phyloP scores from a whole-genome alignment of 1,284 basidiomycete species.

The Moesziomyces antarcticus region DNA sequence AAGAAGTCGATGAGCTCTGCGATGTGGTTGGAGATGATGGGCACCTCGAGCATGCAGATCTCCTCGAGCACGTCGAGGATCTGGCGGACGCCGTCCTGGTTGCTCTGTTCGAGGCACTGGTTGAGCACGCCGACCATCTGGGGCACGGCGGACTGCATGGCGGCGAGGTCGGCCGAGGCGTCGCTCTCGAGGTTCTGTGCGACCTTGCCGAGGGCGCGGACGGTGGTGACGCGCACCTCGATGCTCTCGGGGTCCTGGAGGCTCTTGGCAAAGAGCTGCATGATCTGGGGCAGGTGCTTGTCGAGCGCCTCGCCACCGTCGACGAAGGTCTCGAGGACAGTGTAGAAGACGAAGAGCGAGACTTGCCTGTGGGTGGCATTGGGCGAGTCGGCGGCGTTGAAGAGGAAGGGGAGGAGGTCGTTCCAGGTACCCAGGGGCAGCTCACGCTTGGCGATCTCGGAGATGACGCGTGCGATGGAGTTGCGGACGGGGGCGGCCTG shows the following conservation, averaged over 20 bases:
- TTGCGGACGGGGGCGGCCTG: conserved; percentile 78
- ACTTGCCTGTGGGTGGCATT: conserved; percentile 85
- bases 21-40: conserved; percentile 88
- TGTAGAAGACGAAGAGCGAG: conserved; percentile 89
- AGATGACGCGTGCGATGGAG: conserved; percentile 89
- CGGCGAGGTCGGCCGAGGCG: conserved; percentile 88
- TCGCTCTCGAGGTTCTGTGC: conserved; percentile 91
- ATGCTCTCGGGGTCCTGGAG: conserved; percentile 87
- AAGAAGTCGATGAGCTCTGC: conserved; percentile 90
- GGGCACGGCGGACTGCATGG: conserved; percentile 89
- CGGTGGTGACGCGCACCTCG: conserved; percentile 89
- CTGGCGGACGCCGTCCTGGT: conserved; percentile 86
- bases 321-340: conserved; percentile 89
- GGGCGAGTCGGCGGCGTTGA: conserved; percentile 79
- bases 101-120: conserved; percentile 82
- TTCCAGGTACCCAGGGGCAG: conserved; percentile 85
- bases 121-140: conserved; percentile 90
- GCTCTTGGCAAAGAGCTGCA: conserved; percentile 83
- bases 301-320: conserved; percentile 78
- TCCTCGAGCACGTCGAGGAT: conserved; percentile 97
- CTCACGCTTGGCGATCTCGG: conserved; percentile 91
- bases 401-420: conserved; percentile 87
- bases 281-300: conserved; percentile 80
- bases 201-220: conserved; percentile 85
- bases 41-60: conserved; percentile 89